Conservation (phyloP, 495 filamentous ascomycete genomes). For the Penicillium soppii region DNA sequence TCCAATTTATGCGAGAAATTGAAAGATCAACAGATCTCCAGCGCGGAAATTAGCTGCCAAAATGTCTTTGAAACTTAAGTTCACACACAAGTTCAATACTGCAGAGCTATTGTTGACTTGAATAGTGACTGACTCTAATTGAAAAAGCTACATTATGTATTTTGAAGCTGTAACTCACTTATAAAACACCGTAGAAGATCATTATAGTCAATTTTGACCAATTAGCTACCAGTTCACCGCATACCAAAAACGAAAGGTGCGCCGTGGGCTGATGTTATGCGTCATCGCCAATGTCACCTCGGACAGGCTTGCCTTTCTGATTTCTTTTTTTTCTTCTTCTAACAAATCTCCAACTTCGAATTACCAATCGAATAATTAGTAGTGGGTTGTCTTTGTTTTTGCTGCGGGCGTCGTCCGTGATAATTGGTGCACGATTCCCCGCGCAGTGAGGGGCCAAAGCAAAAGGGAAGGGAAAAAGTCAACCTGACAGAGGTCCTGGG, state of each 20-base stretch:
- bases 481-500: neutral
- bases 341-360: neutral
- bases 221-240: neutral
- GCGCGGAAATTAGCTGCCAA: neutral
- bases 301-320: neutral
- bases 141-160: neutral
- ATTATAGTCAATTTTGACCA: neutral
- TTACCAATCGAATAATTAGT: constrained; percentile 2
- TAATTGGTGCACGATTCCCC: constrained; percentile 2
- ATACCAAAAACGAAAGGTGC: neutral
- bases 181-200: too few relatives aligned
- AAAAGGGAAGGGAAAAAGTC: constrained; percentile 4
- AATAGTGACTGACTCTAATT: neutral
- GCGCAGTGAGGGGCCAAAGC: constrained; percentile 11
- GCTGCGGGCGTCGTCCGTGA: neutral
- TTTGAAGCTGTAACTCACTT: too few relatives aligned
- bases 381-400: neutral
- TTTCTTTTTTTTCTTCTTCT: neutral
- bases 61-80: neutral
- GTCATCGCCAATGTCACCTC: constrained; percentile 3
- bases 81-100: neutral
- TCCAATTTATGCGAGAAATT: neutral
- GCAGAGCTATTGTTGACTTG: too few relatives aligned
- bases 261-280: constrained; percentile 3
- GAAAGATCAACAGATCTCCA: constrained; percentile 2